Evolutionary conservation across 345 rosid genomes (phyloP).

Genomic region (Heritiera fomes): DNA sequence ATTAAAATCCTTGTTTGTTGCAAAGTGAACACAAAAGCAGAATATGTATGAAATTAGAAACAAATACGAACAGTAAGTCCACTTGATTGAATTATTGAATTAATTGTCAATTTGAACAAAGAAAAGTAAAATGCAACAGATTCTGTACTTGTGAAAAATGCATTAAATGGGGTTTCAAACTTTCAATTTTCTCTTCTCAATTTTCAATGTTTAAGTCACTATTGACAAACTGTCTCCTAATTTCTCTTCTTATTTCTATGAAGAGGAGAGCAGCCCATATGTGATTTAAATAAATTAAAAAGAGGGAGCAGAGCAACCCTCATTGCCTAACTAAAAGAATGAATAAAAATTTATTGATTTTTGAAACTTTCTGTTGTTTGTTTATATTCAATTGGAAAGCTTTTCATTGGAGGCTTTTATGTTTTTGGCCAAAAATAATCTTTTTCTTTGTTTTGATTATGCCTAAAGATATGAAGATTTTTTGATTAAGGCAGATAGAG

Average conservation of each 20-base stretch:
- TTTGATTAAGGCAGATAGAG: background rate
- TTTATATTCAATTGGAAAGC: too few species aligned
- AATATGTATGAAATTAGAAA: background rate
- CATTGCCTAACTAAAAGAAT: too few species aligned
- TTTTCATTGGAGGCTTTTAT: too few species aligned
- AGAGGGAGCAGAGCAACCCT: background rate
- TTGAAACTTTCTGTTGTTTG: too few species aligned
- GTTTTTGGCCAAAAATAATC: too few species aligned
- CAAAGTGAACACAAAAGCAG: background rate
- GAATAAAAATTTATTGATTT: too few species aligned
- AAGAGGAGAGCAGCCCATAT: background rate
- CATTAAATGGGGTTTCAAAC: background rate
- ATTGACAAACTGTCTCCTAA: background rate
- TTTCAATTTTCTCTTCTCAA: background rate
- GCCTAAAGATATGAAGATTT: too few species aligned
- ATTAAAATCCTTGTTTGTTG: background rate
- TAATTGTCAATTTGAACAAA: background rate
- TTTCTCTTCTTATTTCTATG: background rate
- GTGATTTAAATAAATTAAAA: background rate
- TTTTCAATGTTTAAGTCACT: background rate
- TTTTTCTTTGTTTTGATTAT: too few species aligned
- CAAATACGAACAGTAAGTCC: background rate
- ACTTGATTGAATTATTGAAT: constrained; percentile 11
- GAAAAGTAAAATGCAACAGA: background rate
- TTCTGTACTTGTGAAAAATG: background rate